Evolutionary conservation across 805 yeast genomes (phyloP).

Genomic region (Ogataea naganishii): DNA sequence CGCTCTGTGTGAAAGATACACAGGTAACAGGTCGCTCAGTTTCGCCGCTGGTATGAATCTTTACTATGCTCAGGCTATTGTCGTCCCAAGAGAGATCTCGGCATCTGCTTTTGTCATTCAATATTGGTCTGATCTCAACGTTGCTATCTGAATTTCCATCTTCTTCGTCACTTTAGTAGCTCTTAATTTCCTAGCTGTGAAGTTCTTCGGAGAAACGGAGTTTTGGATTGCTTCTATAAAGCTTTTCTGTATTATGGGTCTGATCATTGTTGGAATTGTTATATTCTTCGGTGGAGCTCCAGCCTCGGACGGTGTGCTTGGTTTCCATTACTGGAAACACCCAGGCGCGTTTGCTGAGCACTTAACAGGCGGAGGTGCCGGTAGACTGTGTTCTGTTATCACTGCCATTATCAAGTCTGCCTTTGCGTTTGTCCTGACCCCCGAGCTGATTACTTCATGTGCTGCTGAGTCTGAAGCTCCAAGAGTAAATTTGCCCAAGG

Average conservation of each 20-base stretch:
- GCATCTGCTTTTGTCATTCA: conserved; percentile 54
- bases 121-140: conserved; percentile 48
- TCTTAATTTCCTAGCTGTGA: conserved; percentile 38
- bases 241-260: conserved; percentile 54
- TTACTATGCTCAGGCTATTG: conserved; percentile 20
- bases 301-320: conserved; percentile 38
- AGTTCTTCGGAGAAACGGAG: conserved; percentile 37
- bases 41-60: conserved; percentile 31
- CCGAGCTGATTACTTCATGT: conserved; percentile 51
- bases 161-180: conserved; percentile 36
- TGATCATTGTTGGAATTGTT: conserved; percentile 44
- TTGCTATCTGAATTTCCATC: conserved; percentile 52
- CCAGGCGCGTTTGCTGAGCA: conserved; percentile 41
- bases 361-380: conserved; percentile 43
- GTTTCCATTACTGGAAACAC: conserved; percentile 59
- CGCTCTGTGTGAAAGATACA: conserved; percentile 19
- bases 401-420: conserved; percentile 55
- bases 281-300: conserved; percentile 64
- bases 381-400: conserved; percentile 57
- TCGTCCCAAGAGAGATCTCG: conserved; percentile 42
- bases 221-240: conserved; percentile 63
- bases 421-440: conserved; percentile 56
- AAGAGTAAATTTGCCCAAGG: conserved; percentile 52
- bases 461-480: conserved; percentile 55
- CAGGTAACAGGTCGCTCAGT: conserved; percentile 17